A percentile compares a stretch with the other conserved stretches of the same genome.
phyloP scores from a whole-genome alignment of 129 eudicot species.

The Tagetes patula region DNA sequence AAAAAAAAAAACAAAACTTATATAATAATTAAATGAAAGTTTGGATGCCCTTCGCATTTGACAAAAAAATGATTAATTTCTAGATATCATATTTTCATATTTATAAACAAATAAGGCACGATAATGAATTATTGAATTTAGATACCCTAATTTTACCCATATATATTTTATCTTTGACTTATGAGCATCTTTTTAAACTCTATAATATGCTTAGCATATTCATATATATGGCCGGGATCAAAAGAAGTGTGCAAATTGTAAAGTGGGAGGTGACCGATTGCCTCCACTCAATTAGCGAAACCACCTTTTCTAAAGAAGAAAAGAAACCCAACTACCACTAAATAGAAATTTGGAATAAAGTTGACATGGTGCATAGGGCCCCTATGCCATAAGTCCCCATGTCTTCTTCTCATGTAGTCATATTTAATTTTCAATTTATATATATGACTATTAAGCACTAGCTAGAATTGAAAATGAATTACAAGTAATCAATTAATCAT shows the following conservation, averaged over 20 bases:
- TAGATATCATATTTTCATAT: neutral
- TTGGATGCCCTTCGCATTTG: neutral
- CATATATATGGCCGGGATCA: constrained; percentile 22
- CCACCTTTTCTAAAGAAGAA: constrained; percentile 26
- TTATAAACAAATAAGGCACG: neutral
- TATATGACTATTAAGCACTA: too few species aligned
- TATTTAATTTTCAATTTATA: constrained; percentile 4
- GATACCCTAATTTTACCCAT: constrained; percentile 11
- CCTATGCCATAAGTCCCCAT: constrained; percentile 9
- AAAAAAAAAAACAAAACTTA: neutral
- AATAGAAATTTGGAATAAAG: constrained; percentile 25
- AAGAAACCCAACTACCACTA: constrained; percentile 20
- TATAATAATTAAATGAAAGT: neutral
- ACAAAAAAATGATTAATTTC: neutral
- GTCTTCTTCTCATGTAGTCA: neutral
- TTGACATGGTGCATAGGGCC: constrained; percentile 18
- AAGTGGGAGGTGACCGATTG: constrained; percentile 28
- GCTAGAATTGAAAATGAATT: too few species aligned
- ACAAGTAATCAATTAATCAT: too few species aligned
- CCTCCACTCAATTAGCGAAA: constrained; percentile 27
- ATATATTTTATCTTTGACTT: constrained; percentile 32
- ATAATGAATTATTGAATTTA: constrained; percentile 5
- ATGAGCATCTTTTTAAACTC: constrained; percentile 23
- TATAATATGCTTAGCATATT: constrained; percentile 35
- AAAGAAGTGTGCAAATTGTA: constrained; percentile 10